Evolutionary conservation across 2,329 filamentous ascomycete species (phyloP).

Genomic region (Ophiostoma quercus): DNA sequence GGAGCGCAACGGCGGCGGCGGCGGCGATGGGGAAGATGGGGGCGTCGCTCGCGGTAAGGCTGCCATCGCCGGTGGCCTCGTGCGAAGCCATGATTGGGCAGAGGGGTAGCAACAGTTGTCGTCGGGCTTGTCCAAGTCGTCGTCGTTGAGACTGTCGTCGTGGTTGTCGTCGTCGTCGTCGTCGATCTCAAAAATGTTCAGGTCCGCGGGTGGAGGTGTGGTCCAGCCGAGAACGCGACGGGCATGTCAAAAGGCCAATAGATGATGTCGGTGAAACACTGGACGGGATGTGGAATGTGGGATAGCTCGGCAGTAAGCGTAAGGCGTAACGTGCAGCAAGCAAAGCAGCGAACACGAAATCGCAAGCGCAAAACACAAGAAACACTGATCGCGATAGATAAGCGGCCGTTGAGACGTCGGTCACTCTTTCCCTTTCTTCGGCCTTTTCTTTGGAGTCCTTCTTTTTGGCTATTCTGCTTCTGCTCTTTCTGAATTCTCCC

Average conservation of each 20-base stretch:
- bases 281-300: not conserved
- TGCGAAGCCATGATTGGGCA: conserved; percentile 13
- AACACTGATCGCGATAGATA: not conserved
- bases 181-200: not conserved
- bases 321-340: not conserved
- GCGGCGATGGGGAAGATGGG: conserved; percentile 8
- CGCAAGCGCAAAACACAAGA: not conserved
- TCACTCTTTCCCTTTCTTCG: conserved; percentile 5
- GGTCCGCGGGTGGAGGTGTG: not conserved
- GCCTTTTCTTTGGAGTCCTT: not conserved
- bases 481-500: not conserved
- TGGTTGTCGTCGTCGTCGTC: not conserved
- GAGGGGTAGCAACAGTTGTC: not conserved
- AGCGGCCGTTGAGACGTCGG: not conserved
- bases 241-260: not conserved
- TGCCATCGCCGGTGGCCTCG: not conserved
- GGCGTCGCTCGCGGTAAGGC: conserved; percentile 1
- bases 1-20: not conserved
- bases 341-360: not conserved
- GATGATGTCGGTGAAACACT: not conserved
- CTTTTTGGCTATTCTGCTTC: not conserved
- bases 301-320: not conserved
- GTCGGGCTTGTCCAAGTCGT: not conserved
- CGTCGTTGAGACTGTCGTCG: not conserved
- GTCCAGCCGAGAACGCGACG: conserved; percentile 10